Evolutionary conservation across 345 rosid species (phyloP).

Genomic region (Euphorbia pulcherrima): DNA sequence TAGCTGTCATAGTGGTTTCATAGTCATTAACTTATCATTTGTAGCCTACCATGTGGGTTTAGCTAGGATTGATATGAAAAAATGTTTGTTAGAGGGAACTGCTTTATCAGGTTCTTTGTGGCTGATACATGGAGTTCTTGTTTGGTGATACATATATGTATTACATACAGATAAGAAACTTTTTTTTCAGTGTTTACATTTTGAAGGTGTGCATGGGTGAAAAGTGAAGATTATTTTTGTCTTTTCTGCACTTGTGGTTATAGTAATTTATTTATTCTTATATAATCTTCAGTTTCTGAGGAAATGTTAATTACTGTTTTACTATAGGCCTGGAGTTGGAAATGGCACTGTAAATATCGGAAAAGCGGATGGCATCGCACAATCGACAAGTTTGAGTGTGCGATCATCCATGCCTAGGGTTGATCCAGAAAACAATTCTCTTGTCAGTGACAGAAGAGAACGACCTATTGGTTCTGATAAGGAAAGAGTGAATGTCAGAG

Average conservation of each 20-base stretch:
- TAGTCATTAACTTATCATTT: neutral
- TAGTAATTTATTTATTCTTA: slow-evolving; percentile 14
- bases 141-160: neutral
- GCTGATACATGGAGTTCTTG: neutral
- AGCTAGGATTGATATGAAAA: slow-evolving; percentile 5
- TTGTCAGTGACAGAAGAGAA: slow-evolving; percentile 71
- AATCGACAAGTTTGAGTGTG: slow-evolving; percentile 48
- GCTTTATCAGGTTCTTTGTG: slow-evolving; percentile 1
- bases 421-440: slow-evolving; percentile 55
- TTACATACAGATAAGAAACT: slow-evolving; percentile 6
- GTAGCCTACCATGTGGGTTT: neutral
- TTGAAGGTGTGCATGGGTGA: slow-evolving; percentile 1
- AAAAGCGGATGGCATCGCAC: slow-evolving; percentile 62
- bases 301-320: slow-evolving; percentile 20
- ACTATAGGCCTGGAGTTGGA: slow-evolving; percentile 61
- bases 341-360: slow-evolving; percentile 68
- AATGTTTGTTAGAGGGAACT: slow-evolving; percentile 6
- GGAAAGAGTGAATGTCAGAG: slow-evolving; percentile 70
- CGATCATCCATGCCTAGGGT: slow-evolving; percentile 61
- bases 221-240: neutral
- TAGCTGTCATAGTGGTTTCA: neutral
- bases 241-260: slow-evolving; percentile 8
- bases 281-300: slow-evolving; percentile 20
- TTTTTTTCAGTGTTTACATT: slow-evolving; percentile 18
- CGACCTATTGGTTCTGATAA: slow-evolving; percentile 66